Percentiles rank a stretch among this genome's conserved stretches.
Conservation (phyloP, 116 monocot genomes). For the Zostera marina region DNA sequence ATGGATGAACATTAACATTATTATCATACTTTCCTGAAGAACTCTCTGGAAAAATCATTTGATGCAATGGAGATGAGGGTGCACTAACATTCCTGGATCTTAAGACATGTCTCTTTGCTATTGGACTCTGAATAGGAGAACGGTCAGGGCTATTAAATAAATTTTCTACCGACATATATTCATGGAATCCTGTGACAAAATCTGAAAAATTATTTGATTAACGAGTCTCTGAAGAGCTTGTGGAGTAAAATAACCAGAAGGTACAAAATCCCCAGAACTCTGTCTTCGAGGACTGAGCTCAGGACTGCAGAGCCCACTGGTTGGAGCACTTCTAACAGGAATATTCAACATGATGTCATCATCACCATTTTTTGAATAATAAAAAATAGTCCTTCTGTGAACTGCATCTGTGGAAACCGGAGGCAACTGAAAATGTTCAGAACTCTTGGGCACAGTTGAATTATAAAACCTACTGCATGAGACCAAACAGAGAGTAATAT, state of each 20-base stretch:
- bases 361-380: conserved; percentile 23
- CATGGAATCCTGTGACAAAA: conserved; percentile 13
- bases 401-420: conserved; percentile 11
- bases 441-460: conserved; percentile 12
- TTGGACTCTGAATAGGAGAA: conserved; percentile 36
- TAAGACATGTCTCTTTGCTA: conserved; percentile 21
- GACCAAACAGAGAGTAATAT: neutral
- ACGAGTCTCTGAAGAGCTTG: conserved; percentile 22
- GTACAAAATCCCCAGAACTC: conserved; percentile 30
- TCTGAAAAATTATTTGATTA: conserved; percentile 36
- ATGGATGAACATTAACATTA: conserved; percentile 46
- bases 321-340: conserved; percentile 80
- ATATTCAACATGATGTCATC: conserved; percentile 33
- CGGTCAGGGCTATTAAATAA: conserved; percentile 28
- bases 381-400: conserved; percentile 12
- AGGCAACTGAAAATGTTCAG: conserved; percentile 13
- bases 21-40: conserved; percentile 18
- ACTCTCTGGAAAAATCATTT: conserved; percentile 33
- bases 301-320: conserved; percentile 73
- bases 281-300: conserved; percentile 49
- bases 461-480: conserved; percentile 24
- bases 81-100: conserved; percentile 51
- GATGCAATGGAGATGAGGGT: conserved; percentile 53
- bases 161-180: conserved; percentile 19
- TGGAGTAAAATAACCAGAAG: conserved; percentile 17